Percentiles rank a stretch among this genome's conserved stretches.
phyloP scores from a whole-genome alignment of 192 early-diverging fungal species.

The Linnemannia exigua region DNA sequence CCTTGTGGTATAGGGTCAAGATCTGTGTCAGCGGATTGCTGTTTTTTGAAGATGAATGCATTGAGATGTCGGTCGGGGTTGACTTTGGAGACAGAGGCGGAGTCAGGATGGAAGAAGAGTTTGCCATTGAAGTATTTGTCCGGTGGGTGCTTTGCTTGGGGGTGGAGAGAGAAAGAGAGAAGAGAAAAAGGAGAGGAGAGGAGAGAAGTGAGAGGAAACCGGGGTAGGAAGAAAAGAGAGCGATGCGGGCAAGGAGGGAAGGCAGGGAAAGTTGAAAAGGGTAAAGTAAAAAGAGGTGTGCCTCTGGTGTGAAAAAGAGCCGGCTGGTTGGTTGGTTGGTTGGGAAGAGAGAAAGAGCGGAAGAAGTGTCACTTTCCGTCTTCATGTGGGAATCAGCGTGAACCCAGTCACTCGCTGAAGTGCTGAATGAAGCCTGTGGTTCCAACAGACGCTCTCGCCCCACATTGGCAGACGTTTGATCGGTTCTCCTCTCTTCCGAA shows the following conservation, averaged over 20 bases:
- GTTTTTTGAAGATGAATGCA: slow-evolving; percentile 5
- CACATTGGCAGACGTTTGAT: too few species aligned
- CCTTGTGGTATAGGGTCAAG: slow-evolving; percentile 53
- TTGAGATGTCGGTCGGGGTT: slow-evolving; percentile 14
- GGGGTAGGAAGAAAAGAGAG: not conserved
- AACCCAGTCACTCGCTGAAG: not conserved
- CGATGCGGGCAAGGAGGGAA: not conserved
- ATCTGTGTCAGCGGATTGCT: slow-evolving; percentile 25
- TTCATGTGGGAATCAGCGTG: slow-evolving; percentile 7
- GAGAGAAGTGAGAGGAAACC: slow-evolving; percentile 1
- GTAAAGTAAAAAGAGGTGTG: not conserved
- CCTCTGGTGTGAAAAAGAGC: slow-evolving; percentile 1
- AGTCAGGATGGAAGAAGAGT: slow-evolving; percentile 25
- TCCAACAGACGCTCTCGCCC: slow-evolving; percentile 5
- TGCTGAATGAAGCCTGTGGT: not conserved
- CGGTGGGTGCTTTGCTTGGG: not conserved
- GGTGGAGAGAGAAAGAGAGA: not conserved
- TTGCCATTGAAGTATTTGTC: slow-evolving; percentile 15
- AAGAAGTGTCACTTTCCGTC: not conserved
- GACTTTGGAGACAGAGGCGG: slow-evolving; percentile 44
- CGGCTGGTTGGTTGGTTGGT: not conserved
- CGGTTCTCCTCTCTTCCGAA: not conserved
- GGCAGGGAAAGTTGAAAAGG: not conserved
- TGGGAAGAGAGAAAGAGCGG: not conserved
- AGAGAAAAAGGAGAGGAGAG: not conserved